A percentile compares a stretch with the other conserved stretches of the same genome.
Conservation (phyloP, 495 filamentous ascomycete species). For the Hypomontagnella submonticulosa region DNA sequence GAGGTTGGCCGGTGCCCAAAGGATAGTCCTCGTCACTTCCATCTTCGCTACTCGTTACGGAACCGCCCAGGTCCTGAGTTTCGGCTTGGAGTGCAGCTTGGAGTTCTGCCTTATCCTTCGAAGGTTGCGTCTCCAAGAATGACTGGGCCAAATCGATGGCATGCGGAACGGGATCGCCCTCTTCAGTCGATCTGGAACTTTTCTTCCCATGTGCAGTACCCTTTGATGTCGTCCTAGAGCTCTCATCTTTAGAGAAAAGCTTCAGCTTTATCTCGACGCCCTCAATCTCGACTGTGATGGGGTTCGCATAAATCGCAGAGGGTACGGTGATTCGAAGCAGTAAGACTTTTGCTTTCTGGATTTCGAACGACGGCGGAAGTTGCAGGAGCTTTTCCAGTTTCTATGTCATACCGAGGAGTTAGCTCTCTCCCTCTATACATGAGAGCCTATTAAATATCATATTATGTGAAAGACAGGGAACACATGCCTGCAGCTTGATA, state of each 20-base stretch:
- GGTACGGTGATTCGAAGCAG: conserved; percentile 81
- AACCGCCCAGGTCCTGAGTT: conserved; percentile 70
- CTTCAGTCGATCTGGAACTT: conserved; percentile 34
- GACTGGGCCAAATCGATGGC: conserved; percentile 87
- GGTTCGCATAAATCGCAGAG: conserved; percentile 80
- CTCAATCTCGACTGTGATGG: conserved; percentile 79
- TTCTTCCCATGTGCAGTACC: conserved; percentile 46
- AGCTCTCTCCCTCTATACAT: conserved; percentile 35
- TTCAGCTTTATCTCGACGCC: conserved; percentile 77
- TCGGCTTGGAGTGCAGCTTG: conserved; percentile 78
- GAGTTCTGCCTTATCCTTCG: conserved; percentile 77
- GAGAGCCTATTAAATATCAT: conserved; percentile 20
- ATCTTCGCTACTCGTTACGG: conserved; percentile 64
- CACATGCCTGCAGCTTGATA: conserved; percentile 74
- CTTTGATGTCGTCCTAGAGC: conserved; percentile 24
- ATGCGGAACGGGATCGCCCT: conserved; percentile 70
- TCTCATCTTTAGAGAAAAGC: conserved; percentile 50
- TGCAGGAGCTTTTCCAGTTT: conserved; percentile 78
- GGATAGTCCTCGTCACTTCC: conserved; percentile 73
- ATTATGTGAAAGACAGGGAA: conserved; percentile 2
- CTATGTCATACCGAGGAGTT: conserved; percentile 54
- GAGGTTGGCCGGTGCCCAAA: conserved; percentile 75
- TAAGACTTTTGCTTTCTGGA: conserved; percentile 75
- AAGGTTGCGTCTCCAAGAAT: conserved; percentile 84
- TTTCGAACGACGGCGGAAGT: conserved; percentile 73